Conservation (phyloP, 208 protist species). For the Phytomonas sp. region DNA sequence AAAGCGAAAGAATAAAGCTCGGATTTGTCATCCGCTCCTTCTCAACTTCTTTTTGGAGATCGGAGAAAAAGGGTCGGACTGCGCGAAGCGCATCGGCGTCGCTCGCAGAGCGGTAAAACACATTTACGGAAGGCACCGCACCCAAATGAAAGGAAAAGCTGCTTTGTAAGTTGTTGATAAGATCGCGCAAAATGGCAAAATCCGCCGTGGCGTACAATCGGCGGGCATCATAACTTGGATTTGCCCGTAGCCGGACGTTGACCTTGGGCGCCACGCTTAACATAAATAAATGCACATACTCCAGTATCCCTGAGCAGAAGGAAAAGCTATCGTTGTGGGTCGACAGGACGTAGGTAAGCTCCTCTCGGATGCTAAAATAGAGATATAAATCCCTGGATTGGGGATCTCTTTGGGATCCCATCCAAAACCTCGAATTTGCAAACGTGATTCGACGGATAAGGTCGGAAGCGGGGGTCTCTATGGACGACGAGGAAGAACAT, state of each 20-base stretch:
- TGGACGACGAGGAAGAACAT: neutral
- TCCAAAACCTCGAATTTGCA: too few relatives aligned
- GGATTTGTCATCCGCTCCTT: neutral
- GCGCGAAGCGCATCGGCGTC: neutral
- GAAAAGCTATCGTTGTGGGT: neutral
- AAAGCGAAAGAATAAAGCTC: slow-evolving; percentile 17
- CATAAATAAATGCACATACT: slow-evolving; percentile 41
- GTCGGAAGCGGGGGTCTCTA: neutral
- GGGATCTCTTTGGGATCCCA: neutral
- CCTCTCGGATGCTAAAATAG: slow-evolving; percentile 37
- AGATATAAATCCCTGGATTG: slow-evolving; percentile 15
- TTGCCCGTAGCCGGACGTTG: slow-evolving; percentile 26
- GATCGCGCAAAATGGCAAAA: slow-evolving; percentile 26
- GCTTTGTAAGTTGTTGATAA: slow-evolving; percentile 22
- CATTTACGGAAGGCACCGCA: too few relatives aligned
- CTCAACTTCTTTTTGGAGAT: too few relatives aligned
- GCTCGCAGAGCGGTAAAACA: too few relatives aligned
- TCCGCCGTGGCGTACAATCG: slow-evolving; percentile 46
- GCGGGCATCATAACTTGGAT: slow-evolving; percentile 53
- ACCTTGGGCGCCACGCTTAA: slow-evolving; percentile 52
- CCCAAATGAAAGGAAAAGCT: too few relatives aligned
- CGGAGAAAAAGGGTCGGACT: neutral
- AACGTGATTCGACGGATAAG: too few relatives aligned
- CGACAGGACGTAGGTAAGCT: slow-evolving; percentile 51
- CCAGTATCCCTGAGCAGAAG: slow-evolving; percentile 33